Conservation (phyloP, 306 rosid genomes). For the Gynostemma pentaphyllum region DNA sequence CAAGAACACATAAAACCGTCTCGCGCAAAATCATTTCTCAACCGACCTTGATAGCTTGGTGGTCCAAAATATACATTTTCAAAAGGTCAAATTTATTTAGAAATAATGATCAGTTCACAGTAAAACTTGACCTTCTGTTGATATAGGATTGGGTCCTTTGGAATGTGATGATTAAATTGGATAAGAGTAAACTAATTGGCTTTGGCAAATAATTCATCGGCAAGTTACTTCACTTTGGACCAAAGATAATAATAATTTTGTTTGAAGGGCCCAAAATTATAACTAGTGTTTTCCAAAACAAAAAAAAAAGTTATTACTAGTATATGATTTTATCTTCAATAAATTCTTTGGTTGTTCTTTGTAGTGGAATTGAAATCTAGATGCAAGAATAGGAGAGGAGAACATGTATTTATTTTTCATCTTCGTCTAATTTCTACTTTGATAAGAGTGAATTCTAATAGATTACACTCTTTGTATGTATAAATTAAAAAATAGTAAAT, state of each 20-base stretch:
- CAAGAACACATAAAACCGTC: not conserved
- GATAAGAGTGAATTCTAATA: too few species aligned
- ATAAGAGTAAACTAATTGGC: not conserved
- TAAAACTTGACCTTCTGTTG: not conserved
- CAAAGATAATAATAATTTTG: not conserved
- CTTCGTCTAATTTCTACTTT: too few species aligned
- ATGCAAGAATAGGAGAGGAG: too few species aligned
- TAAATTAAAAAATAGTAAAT: too few species aligned
- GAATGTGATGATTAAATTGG: not conserved
- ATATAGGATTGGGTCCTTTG: not conserved
- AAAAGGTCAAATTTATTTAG: slow-evolving; percentile 3
- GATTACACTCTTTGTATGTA: too few species aligned
- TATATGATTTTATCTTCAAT: not conserved
- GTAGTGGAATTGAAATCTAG: not conserved
- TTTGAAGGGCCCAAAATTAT: not conserved
- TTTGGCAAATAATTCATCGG: not conserved
- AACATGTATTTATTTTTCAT: too few species aligned
- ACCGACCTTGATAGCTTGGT: too few species aligned
- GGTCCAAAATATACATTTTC: slow-evolving; percentile 1
- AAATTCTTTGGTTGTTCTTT: not conserved
- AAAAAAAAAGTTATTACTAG: too few species aligned
- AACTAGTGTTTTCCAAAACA: not conserved
- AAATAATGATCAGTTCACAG: not conserved
- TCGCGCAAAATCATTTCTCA: not conserved
- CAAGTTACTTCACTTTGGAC: not conserved